Conservation (phyloP, 306 rosid species). For the Cicer judaicum region DNA sequence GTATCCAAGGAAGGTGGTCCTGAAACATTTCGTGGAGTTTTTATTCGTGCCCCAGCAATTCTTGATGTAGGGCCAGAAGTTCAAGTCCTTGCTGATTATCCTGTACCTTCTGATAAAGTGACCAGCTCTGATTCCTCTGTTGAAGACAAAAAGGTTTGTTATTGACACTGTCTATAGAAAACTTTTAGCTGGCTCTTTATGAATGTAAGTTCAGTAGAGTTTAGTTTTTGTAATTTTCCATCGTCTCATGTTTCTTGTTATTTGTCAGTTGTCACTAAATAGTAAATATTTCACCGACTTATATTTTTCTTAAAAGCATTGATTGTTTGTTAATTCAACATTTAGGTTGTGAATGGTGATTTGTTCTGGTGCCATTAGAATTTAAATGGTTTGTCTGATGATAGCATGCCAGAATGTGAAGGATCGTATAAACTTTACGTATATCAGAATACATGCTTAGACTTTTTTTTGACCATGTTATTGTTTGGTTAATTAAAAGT, state of each 20-base stretch:
- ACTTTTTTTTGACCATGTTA: background rate
- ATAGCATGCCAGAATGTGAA: background rate
- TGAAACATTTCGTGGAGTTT: slow-evolving; percentile 83
- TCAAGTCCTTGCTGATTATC: slow-evolving; percentile 76
- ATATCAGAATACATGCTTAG: background rate
- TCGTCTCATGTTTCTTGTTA: slow-evolving; percentile 6
- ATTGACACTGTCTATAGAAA: slow-evolving; percentile 5
- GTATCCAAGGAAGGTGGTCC: slow-evolving; percentile 87
- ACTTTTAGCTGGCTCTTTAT: slow-evolving; percentile 16
- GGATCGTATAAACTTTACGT: background rate
- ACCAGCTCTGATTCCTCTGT: slow-evolving; percentile 48
- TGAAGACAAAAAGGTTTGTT: slow-evolving; percentile 64
- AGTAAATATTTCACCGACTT: background rate
- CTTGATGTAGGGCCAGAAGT: slow-evolving; percentile 92
- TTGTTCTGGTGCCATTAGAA: slow-evolving; percentile 4
- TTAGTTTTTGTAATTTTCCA: slow-evolving; percentile 4
- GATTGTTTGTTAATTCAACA: background rate
- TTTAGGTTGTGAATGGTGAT: slow-evolving; percentile 4
- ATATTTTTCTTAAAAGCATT: background rate
- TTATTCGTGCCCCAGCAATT: slow-evolving; percentile 97
- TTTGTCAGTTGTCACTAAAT: background rate
- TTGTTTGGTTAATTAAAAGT: background rate
- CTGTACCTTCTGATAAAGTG: slow-evolving; percentile 51
- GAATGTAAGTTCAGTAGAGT: background rate
- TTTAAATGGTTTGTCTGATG: slow-evolving; percentile 19